These are phyloP conservation scores for Phanerochaete carnosa DNA, from an alignment of 768 basidiomycete genomes.

Conservation along the genomic window DNA sequence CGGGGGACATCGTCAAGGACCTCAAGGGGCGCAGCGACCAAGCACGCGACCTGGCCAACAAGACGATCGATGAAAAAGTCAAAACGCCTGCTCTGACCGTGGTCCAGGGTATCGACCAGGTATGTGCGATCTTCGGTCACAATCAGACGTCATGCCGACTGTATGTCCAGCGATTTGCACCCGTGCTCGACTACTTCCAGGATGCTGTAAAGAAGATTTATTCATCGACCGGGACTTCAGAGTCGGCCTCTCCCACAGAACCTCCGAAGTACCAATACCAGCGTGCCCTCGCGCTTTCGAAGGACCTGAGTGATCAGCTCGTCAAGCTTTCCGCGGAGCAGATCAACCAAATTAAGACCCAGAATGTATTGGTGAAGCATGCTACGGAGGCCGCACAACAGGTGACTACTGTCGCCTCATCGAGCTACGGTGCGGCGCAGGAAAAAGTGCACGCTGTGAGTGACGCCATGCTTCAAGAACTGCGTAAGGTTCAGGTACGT, in stretches of 20 bases:
- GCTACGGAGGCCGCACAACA: conserved; percentile 65
- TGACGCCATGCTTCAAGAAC: conserved; percentile 61
- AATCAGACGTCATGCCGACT: conserved; percentile 8
- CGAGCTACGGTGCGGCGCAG: conserved; percentile 53
- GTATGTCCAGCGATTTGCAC: conserved; percentile 56
- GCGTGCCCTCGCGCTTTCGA: conserved; percentile 65
- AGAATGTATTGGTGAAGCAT: conserved; percentile 66
- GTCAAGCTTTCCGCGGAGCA: conserved; percentile 69
- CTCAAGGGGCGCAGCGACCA: conserved; percentile 58
- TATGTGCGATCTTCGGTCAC: conserved; percentile 27
- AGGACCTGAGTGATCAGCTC: conserved; percentile 58
- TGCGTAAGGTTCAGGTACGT: conserved; percentile 53
- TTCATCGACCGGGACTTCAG: conserved; percentile 39
- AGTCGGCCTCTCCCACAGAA: conserved; percentile 43
- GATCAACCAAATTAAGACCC: conserved; percentile 64
- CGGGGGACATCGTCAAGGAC: conserved; percentile 64
- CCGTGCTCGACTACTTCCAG: conserved; percentile 71
- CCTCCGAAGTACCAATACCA: conserved; percentile 75
- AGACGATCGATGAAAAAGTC: conserved; percentile 64
- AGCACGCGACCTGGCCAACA: conserved; percentile 52
- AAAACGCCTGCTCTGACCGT: conserved; percentile 58
- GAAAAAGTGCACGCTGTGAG: conserved; percentile 56
- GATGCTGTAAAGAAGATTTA: conserved; percentile 42
- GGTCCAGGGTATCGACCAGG: conserved; percentile 72
- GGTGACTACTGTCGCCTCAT: conserved; percentile 57